A percentile compares a stretch with the other conserved stretches of the same genome.
phyloP scores from a whole-genome alignment of 2,329 filamentous ascomycete species.

The Neonectria punicea region DNA sequence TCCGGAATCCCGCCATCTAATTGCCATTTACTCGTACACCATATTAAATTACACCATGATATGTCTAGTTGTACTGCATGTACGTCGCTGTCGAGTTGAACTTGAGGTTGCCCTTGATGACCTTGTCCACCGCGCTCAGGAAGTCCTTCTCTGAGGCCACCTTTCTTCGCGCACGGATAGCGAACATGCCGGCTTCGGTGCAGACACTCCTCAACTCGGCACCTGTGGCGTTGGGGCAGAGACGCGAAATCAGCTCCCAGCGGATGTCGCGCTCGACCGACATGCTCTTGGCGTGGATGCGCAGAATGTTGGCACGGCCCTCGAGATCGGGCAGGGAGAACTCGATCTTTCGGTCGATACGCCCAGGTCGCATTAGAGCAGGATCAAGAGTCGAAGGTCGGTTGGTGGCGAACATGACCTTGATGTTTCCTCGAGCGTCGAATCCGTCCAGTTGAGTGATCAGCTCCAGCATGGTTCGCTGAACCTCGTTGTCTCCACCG shows the following conservation, averaged over 20 bases:
- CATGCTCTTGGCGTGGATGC: constrained; percentile 99
- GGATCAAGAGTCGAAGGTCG: constrained; percentile 94
- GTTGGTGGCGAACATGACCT: constrained; percentile 99
- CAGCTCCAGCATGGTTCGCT: constrained; percentile 96
- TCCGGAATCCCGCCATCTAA: constrained; percentile 40
- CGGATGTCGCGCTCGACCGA: constrained; percentile 98
- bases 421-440: constrained; percentile 96
- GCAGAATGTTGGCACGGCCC: constrained; percentile 94
- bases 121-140: constrained; percentile 96
- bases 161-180: constrained; percentile 93
- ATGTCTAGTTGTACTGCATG: constrained; percentile 94
- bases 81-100: constrained; percentile 99
- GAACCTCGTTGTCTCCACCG: constrained; percentile 96
- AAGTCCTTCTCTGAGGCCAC: constrained; percentile 99
- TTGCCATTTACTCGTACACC: constrained; percentile 49
- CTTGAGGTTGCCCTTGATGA: constrained; percentile 99
- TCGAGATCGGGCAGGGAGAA: constrained; percentile 98
- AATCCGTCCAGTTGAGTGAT: constrained; percentile 98
- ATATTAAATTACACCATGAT: constrained; percentile 42
- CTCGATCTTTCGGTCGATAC: constrained; percentile 99
- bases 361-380: constrained; percentile 95
- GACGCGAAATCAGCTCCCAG: constrained; percentile 97
- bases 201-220: constrained; percentile 96
- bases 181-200: constrained; percentile 98
- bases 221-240: constrained; percentile 97